A percentile compares a stretch with the other conserved stretches of the same genome.
phyloP scores from a whole-genome alignment of 2,329 filamentous ascomycete genomes.

The Whalleya microplaca region DNA sequence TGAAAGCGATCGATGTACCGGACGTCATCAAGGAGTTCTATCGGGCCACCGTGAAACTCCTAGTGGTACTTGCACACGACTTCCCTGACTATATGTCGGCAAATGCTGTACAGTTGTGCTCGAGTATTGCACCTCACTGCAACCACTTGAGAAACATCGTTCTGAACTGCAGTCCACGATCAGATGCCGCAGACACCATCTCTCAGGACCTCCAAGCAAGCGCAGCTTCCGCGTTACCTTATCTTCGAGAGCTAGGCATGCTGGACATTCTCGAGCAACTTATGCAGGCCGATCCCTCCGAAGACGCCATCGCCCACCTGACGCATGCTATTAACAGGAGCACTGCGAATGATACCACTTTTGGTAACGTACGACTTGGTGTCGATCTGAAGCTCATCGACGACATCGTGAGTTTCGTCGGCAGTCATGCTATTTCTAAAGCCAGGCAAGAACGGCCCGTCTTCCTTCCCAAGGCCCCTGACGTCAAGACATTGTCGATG shows the following conservation, averaged over 20 bases:
- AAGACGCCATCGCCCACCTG: conserved; percentile 77
- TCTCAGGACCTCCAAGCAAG: conserved; percentile 37
- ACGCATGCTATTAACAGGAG: conserved; percentile 71
- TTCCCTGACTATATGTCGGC: conserved; percentile 91
- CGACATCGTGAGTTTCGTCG: conserved; percentile 82
- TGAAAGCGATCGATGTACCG: conserved; percentile 73
- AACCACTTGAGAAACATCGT: conserved; percentile 88
- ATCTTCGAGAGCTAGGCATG: conserved; percentile 58
- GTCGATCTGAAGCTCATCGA: conserved; percentile 76
- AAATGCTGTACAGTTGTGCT: conserved; percentile 81
- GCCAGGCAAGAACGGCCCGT: conserved; percentile 62
- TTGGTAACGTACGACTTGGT: conserved; percentile 67
- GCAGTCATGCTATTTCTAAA: conserved; percentile 69
- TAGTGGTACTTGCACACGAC: conserved; percentile 88
- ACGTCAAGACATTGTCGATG: conserved; percentile 74
- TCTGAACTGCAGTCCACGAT: conserved; percentile 68
- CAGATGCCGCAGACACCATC: conserved; percentile 77
- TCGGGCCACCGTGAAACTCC: conserved; percentile 77
- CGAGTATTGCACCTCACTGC: conserved; percentile 80
- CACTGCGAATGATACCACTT: conserved; percentile 61
- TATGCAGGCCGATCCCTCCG: conserved; percentile 63
- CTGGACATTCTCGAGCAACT: conserved; percentile 63
- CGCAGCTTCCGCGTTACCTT: conserved; percentile 34
- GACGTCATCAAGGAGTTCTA: conserved; percentile 81
- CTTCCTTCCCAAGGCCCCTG: conserved; percentile 67